Conservation (phyloP, 805 yeast genomes). For the Myxozyma geophila region DNA sequence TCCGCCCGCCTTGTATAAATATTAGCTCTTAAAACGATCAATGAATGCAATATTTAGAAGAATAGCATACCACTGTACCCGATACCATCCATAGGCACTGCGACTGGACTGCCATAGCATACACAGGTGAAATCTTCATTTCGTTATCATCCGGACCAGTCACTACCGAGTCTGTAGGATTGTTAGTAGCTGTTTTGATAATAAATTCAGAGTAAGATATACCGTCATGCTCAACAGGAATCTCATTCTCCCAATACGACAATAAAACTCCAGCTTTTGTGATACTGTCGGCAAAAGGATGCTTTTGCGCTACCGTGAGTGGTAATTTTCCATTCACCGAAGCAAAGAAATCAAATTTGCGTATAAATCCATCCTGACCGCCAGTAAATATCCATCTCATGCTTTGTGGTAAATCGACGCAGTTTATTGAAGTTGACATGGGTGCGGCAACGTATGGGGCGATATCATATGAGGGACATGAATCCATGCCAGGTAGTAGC, state of each 20-base stretch:
- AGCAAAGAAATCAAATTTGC: slow-evolving; percentile 84
- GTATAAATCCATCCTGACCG: slow-evolving; percentile 91
- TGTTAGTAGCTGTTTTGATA: slow-evolving; percentile 46
- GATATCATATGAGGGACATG: slow-evolving; percentile 66
- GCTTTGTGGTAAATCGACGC: slow-evolving; percentile 76
- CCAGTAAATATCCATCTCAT: slow-evolving; percentile 90
- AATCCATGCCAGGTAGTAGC: slow-evolving; percentile 52
- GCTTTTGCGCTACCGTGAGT: slow-evolving; percentile 87
- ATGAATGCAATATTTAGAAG: background rate
- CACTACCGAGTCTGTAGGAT: background rate
- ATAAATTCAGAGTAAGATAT: background rate
- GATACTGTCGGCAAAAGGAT: slow-evolving; percentile 83
- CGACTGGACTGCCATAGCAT: slow-evolving; percentile 80
- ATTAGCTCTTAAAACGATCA: background rate
- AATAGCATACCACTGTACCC: slow-evolving; percentile 50
- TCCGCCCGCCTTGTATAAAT: slow-evolving; percentile 66
- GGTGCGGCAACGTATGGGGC: slow-evolving; percentile 88
- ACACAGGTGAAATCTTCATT: slow-evolving; percentile 73
- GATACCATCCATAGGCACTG: slow-evolving; percentile 83
- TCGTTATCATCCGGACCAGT: slow-evolving; percentile 25
- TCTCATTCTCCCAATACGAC: slow-evolving; percentile 96
- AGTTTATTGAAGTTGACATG: slow-evolving; percentile 75
- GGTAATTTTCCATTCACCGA: slow-evolving; percentile 87
- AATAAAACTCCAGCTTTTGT: slow-evolving; percentile 79
- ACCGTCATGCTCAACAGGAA: slow-evolving; percentile 54